phyloP scores from a whole-genome alignment of 805 yeast genomes.

The Metschnikowia similis region DNA sequence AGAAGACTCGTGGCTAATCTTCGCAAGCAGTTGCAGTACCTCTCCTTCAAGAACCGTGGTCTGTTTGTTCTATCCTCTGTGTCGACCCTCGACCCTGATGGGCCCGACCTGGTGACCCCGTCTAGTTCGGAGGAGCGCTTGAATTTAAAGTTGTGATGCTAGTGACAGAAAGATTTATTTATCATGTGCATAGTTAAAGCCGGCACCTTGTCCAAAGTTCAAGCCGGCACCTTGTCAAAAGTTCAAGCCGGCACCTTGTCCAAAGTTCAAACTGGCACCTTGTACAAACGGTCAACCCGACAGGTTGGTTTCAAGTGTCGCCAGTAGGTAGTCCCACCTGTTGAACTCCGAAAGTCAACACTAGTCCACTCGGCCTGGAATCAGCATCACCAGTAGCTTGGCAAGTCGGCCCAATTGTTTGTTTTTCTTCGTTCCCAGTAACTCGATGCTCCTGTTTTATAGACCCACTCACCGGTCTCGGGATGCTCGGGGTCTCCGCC shows the following conservation, averaged over 20 bases:
- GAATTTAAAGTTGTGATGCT: constrained; percentile 5
- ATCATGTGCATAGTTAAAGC: too few relatives aligned
- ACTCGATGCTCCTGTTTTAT: constrained; percentile 52
- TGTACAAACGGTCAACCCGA: too few relatives aligned
- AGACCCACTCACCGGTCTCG: constrained; percentile 50
- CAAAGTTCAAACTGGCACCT: too few relatives aligned
- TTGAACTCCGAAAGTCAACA: too few relatives aligned
- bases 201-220: too few relatives aligned
- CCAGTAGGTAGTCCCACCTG: too few relatives aligned
- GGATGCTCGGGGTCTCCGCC: constrained; percentile 26
- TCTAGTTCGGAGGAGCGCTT: constrained; percentile 9
- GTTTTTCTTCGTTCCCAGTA: constrained; percentile 78
- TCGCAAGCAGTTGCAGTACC: constrained; percentile 49
- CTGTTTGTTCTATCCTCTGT: background rate
- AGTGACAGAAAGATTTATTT: too few relatives aligned
- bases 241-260: too few relatives aligned
- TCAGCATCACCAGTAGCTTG: constrained; percentile 50
- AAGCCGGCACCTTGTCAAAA: too few relatives aligned
- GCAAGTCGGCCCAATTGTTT: constrained; percentile 56
- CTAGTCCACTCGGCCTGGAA: too few relatives aligned
- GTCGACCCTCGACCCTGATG: background rate
- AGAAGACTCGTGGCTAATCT: constrained; percentile 41
- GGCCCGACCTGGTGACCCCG: background rate
- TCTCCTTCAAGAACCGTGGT: constrained; percentile 36
- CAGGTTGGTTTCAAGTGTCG: too few relatives aligned